Conservation (phyloP, 345 rosid genomes). For the Rhodomyrtus tomentosa region DNA sequence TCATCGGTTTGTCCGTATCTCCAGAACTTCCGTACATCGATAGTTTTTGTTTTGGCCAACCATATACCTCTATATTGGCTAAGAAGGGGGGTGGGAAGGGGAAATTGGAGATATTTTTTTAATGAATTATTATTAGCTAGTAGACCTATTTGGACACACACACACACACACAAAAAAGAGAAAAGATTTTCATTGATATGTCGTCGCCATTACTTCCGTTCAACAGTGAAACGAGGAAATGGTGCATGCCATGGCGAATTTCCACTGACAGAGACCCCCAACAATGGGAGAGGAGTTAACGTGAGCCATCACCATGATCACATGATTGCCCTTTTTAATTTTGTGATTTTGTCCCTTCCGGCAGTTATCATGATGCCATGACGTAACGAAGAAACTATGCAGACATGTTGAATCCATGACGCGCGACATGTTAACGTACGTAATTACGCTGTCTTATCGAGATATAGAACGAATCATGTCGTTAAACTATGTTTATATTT, state of each 20-base stretch:
- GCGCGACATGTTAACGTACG: neutral
- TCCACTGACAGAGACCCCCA: constrained; percentile 8
- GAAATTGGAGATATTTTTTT: neutral
- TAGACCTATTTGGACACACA: neutral
- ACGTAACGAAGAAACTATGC: neutral
- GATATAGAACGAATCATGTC: neutral
- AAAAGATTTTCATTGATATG: neutral
- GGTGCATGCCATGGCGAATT: constrained; percentile 11
- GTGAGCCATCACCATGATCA: neutral
- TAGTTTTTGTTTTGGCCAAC: neutral
- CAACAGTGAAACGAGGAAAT: neutral
- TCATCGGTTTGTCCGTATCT: neutral
- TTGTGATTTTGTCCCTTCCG: neutral
- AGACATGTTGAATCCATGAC: neutral
- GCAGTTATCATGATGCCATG: neutral
- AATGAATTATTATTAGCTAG: neutral
- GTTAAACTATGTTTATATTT: neutral
- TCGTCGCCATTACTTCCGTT: neutral
- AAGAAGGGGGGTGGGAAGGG: neutral
- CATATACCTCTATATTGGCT: neutral
- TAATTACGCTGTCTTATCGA: neutral
- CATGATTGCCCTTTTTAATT: neutral
- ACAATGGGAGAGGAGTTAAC: constrained; percentile 8
- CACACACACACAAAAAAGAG: neutral
- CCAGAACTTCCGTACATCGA: neutral